These are phyloP conservation scores for Carpinus fangiana DNA, from an alignment of 306 rosid species.

Conservation along the genomic window DNA sequence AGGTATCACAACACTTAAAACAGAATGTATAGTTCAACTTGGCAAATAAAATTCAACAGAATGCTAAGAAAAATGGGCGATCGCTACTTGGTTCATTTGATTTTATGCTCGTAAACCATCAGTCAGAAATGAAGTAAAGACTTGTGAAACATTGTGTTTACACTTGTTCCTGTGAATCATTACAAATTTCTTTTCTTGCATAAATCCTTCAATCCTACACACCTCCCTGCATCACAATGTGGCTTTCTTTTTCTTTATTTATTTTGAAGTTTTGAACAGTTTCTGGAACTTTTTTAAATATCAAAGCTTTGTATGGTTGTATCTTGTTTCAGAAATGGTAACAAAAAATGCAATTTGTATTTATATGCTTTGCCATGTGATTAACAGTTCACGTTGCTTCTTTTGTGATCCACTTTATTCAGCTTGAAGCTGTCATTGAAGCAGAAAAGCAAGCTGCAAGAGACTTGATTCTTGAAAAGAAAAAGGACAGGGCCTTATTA, in stretches of 20 bases:
- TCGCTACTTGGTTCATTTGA: neutral
- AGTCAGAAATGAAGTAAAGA: conserved; percentile 1
- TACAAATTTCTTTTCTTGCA: conserved; percentile 1
- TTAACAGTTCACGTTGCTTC: conserved; percentile 9
- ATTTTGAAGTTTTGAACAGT: neutral
- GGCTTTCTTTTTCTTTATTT: too few relatives aligned
- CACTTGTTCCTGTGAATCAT: conserved; percentile 17
- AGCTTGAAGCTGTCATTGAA: conserved; percentile 96
- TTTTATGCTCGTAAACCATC: conserved; percentile 7
- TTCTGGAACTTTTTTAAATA: neutral
- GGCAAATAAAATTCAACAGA: conserved; percentile 2
- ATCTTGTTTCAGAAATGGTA: neutral
- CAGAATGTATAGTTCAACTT: neutral
- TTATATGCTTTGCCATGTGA: conserved; percentile 7
- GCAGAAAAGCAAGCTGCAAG: conserved; percentile 95
- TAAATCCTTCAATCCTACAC: too few relatives aligned
- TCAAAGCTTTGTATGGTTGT: neutral
- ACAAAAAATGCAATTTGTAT: neutral
- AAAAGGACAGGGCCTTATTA: conserved; percentile 87
- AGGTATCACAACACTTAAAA: too few relatives aligned
- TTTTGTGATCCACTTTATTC: conserved; percentile 20
- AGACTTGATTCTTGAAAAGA: conserved; percentile 87
- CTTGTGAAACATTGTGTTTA: neutral
- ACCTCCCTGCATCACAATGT: too few relatives aligned
- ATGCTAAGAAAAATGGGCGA: neutral